phyloP scores from a whole-genome alignment of 2,329 filamentous ascomycete species.

The Botrytis hyacinthi region DNA sequence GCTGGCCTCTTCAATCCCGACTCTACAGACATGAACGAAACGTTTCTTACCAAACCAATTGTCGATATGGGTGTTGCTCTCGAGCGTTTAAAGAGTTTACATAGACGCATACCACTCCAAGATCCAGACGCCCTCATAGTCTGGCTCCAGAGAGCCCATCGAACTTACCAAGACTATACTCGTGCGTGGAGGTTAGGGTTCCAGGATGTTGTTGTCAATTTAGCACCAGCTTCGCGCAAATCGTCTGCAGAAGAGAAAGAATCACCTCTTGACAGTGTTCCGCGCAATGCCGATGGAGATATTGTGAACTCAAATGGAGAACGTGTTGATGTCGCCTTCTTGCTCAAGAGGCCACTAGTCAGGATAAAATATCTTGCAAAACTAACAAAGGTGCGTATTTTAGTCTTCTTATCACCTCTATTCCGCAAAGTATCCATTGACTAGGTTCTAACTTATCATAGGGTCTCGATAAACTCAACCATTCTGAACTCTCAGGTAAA shows the following conservation, averaged over 20 bases:
- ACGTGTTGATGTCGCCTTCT: constrained; percentile 87
- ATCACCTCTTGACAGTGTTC: constrained; percentile 57
- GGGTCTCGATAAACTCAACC: constrained; percentile 36
- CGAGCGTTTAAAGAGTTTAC: constrained; percentile 76
- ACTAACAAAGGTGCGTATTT: constrained; percentile 64
- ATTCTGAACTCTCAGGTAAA: constrained; percentile 44
- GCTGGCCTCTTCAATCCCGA: constrained; percentile 65
- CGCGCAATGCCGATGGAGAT: constrained; percentile 63
- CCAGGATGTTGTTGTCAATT: constrained; percentile 89
- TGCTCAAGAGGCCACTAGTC: constrained; percentile 85
- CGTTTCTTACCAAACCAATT: constrained; percentile 73
- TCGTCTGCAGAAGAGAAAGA: constrained; percentile 53
- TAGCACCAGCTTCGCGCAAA: constrained; percentile 63
- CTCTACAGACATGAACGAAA: constrained; percentile 48
- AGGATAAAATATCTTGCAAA: constrained; percentile 85
- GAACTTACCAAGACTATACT: constrained; percentile 82
- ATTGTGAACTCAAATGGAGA: constrained; percentile 66
- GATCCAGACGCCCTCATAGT: constrained; percentile 69
- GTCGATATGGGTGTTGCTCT: constrained; percentile 90
- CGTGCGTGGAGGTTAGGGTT: constrained; percentile 90
- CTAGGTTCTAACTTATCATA: constrained; percentile 23
- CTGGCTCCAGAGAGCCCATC: constrained; percentile 78
- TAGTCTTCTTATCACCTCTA: neutral
- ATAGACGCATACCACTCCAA: constrained; percentile 74
- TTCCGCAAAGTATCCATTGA: neutral